Percentiles rank a stretch among this genome's conserved stretches.
Conservation (phyloP, 495 filamentous ascomycete species). For the Barbatosphaeria neglecta region DNA sequence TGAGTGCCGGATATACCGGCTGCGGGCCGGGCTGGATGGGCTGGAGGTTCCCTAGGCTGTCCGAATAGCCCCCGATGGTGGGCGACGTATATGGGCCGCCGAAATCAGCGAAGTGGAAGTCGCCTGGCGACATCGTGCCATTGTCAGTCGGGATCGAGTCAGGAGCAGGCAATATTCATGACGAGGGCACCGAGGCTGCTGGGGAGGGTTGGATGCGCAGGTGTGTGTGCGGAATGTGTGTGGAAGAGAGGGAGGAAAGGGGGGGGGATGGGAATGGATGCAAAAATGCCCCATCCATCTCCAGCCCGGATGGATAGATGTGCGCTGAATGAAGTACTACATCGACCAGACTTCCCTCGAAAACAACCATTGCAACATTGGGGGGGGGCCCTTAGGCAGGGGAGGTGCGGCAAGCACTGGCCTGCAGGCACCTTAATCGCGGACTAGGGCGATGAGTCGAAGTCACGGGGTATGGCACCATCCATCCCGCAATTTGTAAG, state of each 20-base stretch:
- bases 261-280: too few species aligned
- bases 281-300: not conserved
- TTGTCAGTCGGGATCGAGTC: constrained; percentile 13
- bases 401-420: not conserved
- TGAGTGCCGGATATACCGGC: constrained; percentile 22
- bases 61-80: constrained; percentile 31
- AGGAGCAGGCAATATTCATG: constrained; percentile 3
- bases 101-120: constrained; percentile 37
- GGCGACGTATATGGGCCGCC: constrained; percentile 33
- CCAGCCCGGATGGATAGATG: not conserved
- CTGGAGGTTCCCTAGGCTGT: constrained; percentile 30
- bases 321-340: not conserved
- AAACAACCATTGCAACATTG: not conserved
- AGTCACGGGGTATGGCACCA: constrained; percentile 32
- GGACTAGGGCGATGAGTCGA: constrained; percentile 1
- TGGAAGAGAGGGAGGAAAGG: not conserved
- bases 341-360: too few species aligned
- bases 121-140: constrained; percentile 39
- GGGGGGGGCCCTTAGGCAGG: not conserved
- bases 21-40: constrained; percentile 34
- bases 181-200: constrained; percentile 6
- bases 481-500: constrained; percentile 25
- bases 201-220: not conserved
- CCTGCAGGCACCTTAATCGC: not conserved
- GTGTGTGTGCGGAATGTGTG: not conserved